Percentiles rank a stretch among this genome's conserved stretches.
Conservation (phyloP, 768 basidiomycete species). For the Lactarius hengduanensis region DNA sequence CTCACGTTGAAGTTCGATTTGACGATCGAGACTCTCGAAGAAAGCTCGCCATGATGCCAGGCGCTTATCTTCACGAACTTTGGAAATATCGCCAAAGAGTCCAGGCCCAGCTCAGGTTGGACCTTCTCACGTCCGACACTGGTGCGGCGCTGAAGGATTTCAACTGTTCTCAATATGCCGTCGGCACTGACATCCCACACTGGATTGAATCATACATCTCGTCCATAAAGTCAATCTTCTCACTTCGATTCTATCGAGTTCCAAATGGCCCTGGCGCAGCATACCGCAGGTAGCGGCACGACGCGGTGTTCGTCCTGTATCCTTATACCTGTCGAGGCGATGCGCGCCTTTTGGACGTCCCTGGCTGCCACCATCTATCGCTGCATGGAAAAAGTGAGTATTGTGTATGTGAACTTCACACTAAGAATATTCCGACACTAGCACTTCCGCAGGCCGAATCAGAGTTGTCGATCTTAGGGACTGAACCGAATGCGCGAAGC, state of each 20-base stretch:
- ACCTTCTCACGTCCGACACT: not conserved
- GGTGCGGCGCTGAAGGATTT: not conserved
- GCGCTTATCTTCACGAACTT: conserved; percentile 5
- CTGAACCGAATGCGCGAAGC: no score
- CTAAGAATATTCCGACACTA: not conserved
- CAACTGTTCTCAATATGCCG: no score
- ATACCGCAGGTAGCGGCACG: not conserved
- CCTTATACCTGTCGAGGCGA: not conserved
- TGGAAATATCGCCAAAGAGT: conserved; percentile 12
- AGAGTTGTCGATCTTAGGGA: not conserved
- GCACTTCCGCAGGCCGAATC: conserved; percentile 7
- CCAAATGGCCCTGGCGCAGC: conserved; percentile 2
- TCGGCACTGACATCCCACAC: not conserved
- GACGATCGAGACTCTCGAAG: conserved; percentile 5
- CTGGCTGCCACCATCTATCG: not conserved
- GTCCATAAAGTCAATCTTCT: not conserved
- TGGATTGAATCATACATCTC: conserved; percentile 5
- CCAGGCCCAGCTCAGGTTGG: not conserved
- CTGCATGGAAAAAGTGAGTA: not conserved
- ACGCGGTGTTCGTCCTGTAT: not conserved
- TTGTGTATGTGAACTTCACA: not conserved
- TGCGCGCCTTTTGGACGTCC: conserved; percentile 11
- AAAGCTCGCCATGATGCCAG: not conserved
- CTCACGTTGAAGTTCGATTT: not conserved
- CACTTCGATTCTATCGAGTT: conserved; percentile 5